Evolutionary conservation across 805 yeast genomes (phyloP), one percentile per base, ranked within the genome.

Genomic region (Metschnikowia corniflorae): DNA sequence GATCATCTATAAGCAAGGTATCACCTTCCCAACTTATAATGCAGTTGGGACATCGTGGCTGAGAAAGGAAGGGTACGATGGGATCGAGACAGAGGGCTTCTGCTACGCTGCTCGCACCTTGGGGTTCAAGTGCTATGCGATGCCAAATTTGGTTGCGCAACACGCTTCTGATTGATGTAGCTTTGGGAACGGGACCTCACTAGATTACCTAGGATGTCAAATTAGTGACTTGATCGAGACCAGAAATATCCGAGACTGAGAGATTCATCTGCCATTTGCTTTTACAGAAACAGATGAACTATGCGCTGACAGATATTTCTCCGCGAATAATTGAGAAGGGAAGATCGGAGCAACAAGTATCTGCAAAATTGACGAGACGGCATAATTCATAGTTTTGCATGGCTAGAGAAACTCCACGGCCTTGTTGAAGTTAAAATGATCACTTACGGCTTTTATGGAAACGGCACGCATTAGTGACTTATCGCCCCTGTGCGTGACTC

Each of bases 81-180:
- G 78, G 3, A 70, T 73, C 23, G 78, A 73, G 48, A 72, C 78
- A 4, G 78, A 73, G 51, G 78, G 79, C 1, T 33, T 73, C 10
- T 73, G 79, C 38, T 73, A 71, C 40, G 53, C 62, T 32, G 77
- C 77, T 1, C 63, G 57, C 39, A 47, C 58, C 0, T 52, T 71
- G 25, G 76, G 75, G 2, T 73, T 68, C 44, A 39, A 51, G 15
- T 73, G 79, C 49, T 70, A 69, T 67, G 78, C 71, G 2, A 59
- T 68, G 64, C 78, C 78, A 6, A 70, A 71, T 41, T 31, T 67
- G 28, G 58, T 68, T 4, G 77, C 71, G 0, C 53, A 51, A 30
- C 78, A 73, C n/a, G 23, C 9, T 10, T 7, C 10, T 7, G 9
- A 7, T 10, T 7, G 23, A 10, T 20, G 10, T 20, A 20, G 10